A percentile compares a stretch with the other conserved stretches of the same genome.
These are phyloP conservation scores for Abrus precatorius DNA, from an alignment of 306 rosid genomes.

Conservation along the genomic window DNA sequence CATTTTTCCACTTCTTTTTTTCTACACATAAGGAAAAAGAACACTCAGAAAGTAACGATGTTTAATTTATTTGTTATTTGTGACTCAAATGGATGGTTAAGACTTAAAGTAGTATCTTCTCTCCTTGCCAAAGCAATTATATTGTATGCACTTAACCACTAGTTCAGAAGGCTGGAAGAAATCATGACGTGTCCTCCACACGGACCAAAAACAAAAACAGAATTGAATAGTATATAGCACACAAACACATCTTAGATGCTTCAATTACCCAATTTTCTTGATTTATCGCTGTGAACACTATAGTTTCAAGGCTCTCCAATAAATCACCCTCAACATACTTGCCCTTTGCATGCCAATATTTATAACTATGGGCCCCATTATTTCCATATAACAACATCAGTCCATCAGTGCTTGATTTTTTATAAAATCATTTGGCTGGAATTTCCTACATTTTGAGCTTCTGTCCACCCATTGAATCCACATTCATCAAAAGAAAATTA, in stretches of 20 bases:
- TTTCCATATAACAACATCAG: conserved; percentile 1
- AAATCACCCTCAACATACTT: background rate
- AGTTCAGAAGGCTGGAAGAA: background rate
- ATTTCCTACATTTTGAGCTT: conserved; percentile 22
- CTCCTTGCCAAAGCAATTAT: background rate
- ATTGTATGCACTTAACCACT: background rate
- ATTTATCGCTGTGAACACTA: background rate
- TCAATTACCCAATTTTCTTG: conserved; percentile 1
- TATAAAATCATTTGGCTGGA: conserved; percentile 21
- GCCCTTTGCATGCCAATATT: background rate
- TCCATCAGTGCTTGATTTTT: background rate
- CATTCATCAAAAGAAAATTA: background rate
- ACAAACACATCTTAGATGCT: conserved; percentile 7
- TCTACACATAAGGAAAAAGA: conserved; percentile 13
- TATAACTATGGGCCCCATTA: background rate
- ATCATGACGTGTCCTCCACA: background rate
- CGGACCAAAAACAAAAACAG: background rate
- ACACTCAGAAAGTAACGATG: background rate
- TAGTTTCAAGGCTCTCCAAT: background rate
- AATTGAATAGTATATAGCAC: too few species aligned
- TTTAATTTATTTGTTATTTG: background rate
- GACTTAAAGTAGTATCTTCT: background rate
- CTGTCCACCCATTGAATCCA: background rate
- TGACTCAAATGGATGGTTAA: background rate
- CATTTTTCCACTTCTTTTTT: background rate